Base-by-base conservation (phyloP, 1,284 basidiomycete genomes). In the Cryptococcus depauperatus region DNA sequence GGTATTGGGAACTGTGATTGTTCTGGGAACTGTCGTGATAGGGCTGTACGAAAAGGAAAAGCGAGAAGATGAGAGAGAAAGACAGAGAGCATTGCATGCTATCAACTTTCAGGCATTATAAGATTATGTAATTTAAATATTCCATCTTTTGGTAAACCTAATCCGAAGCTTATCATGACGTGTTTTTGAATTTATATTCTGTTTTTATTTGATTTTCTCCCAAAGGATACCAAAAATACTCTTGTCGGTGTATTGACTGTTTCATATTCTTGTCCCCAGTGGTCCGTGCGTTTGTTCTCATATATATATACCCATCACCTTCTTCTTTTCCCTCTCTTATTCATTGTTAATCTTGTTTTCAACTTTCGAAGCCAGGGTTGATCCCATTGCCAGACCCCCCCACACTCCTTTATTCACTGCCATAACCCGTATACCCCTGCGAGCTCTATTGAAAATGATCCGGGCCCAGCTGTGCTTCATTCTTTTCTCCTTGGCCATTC, bases 91-190 rank as follows among this genome's bases (percentile, higher is more conserved):
- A 23, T 84, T 91, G 39, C 90, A 95, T 71, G 85, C 89, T 59
- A 95, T 97, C 71, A 97, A 97, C 61, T 96, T 96, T 68, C 90
- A 93, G 67, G 92, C 93, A 10, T 71, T 95, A 63, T 95, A 57
- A 44, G 7, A 16, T 41, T 19, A 22, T 19, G 10, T 7, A 9
- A 19, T 18, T 37, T 22, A 22, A 8, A 21, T 37, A 37, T 21
- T 1, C 9, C 14, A 21, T 18, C 21, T 30, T 30, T 3, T 10
- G 5, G 32, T n/a, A n/a, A n/a, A n/a, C n/a, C n/a, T n/a, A n/a
- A n/a, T n/a, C n/a, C n/a, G n/a, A n/a, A n/a, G n/a, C n/a, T n/a
- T n/a, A n/a, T n/a, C n/a, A n/a, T n/a, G n/a, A n/a, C n/a, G n/a
- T n/a, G n/a, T n/a, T n/a, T n/a, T n/a, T n/a, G n/a, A n/a, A n/a